phyloP scores from a whole-genome alignment of 495 filamentous ascomycete species.

The Geopyxis carbonaria region DNA sequence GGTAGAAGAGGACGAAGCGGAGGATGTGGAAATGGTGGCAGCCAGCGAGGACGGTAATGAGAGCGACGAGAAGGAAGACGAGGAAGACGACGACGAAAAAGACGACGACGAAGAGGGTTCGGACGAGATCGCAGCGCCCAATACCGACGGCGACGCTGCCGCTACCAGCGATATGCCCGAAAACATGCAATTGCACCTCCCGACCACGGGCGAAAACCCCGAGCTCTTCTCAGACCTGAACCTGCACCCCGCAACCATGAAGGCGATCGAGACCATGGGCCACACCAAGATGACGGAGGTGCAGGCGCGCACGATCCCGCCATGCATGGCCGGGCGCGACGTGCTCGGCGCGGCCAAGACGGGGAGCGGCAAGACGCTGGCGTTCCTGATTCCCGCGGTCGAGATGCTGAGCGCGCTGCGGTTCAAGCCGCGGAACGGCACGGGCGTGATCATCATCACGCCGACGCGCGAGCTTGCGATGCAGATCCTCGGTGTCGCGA shows the following conservation, averaged over 20 bases:
- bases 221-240: constrained; percentile 63
- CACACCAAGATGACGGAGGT: constrained; percentile 96
- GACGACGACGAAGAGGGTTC: constrained; percentile 29
- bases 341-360: constrained; percentile 95
- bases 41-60: constrained; percentile 2
- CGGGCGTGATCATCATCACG: constrained; percentile 42
- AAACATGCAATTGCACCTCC: constrained; percentile 37
- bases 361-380: constrained; percentile 85
- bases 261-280: constrained; percentile 77
- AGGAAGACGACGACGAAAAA: constrained; percentile 6
- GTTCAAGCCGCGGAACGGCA: constrained; percentile 65
- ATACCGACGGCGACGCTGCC: constrained; percentile 21
- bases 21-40: constrained; percentile 3
- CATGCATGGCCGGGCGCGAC: constrained; percentile 74
- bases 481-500: constrained; percentile 89
- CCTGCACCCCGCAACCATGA: constrained; percentile 69
- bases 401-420: constrained; percentile 84
- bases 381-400: constrained; percentile 85
- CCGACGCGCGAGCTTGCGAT: constrained; percentile 82
- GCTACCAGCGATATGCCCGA: constrained; percentile 32
- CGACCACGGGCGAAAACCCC: constrained; percentile 36
- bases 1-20: neutral
- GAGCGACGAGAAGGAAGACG: constrained; percentile 4
- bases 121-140: constrained; percentile 22
- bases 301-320: constrained; percentile 73